A percentile compares a stretch with the other conserved stretches of the same genome.
Conservation (phyloP, 2,329 filamentous ascomycete species). For the Botrytis fabae region DNA sequence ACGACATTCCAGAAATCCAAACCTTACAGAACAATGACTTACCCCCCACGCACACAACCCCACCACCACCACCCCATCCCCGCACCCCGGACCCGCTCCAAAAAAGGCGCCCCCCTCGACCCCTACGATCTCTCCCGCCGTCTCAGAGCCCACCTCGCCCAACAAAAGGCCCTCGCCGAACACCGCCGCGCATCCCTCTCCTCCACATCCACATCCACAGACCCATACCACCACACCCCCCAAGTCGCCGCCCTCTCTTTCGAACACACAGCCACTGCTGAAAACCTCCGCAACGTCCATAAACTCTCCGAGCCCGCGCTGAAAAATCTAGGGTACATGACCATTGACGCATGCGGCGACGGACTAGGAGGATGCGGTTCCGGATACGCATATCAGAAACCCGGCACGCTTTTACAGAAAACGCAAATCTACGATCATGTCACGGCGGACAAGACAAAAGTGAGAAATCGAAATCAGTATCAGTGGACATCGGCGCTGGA, state of each 20-base stretch:
- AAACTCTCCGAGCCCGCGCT: conserved; percentile 48
- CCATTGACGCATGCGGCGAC: conserved; percentile 30
- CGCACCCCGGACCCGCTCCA: conserved; percentile 32
- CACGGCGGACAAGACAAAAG: conserved; percentile 43
- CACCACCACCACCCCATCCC: conserved; percentile 10
- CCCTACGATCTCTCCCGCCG: conserved; percentile 56
- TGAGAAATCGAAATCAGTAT: conserved; percentile 47
- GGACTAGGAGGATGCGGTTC: background rate
- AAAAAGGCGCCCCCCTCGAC: conserved; percentile 48
- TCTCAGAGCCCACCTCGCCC: conserved; percentile 51
- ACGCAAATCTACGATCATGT: conserved; percentile 34
- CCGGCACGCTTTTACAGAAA: conserved; percentile 28
- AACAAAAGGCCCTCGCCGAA: conserved; percentile 48
- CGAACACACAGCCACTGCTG: conserved; percentile 52
- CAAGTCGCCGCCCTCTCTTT: conserved; percentile 57
- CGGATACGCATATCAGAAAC: conserved; percentile 4
- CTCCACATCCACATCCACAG: conserved; percentile 24
- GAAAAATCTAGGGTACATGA: conserved; percentile 44
- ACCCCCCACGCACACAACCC: conserved; percentile 29
- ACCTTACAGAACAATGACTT: conserved; percentile 35
- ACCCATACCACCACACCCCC: conserved; percentile 52
- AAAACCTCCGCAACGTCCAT: conserved; percentile 45
- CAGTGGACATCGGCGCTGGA: conserved; percentile 45
- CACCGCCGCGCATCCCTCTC: conserved; percentile 30
- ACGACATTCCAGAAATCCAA: background rate